Conservation (phyloP, 176 grass and related monocot species). For the Carex cristatella region DNA sequence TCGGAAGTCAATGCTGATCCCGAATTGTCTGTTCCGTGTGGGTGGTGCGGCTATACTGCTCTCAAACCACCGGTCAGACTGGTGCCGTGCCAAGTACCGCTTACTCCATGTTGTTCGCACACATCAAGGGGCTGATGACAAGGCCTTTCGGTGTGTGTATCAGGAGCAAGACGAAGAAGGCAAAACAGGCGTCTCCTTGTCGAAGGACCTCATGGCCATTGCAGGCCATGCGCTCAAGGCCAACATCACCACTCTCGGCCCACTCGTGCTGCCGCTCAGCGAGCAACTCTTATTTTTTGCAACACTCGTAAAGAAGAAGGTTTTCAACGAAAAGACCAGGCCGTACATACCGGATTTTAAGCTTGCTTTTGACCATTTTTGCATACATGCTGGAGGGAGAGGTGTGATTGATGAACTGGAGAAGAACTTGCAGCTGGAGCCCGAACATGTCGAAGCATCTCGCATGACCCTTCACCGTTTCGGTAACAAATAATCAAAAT, state of each 20-base stretch:
- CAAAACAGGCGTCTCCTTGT: conserved; percentile 65
- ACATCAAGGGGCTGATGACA: conserved; percentile 73
- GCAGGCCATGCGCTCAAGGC: conserved; percentile 76
- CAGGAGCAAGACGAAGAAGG: conserved; percentile 80
- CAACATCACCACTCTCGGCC: conserved; percentile 92
- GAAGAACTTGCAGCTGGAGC: conserved; percentile 79
- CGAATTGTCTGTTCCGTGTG: conserved; percentile 80
- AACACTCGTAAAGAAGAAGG: conserved; percentile 67
- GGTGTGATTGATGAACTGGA: conserved; percentile 89
- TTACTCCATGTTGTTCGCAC: conserved; percentile 73
- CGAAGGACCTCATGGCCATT: conserved; percentile 87
- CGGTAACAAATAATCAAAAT: conserved; percentile 22
- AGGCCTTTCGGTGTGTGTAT: conserved; percentile 76
- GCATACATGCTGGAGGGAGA: conserved; percentile 85
- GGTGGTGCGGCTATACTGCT: conserved; percentile 68
- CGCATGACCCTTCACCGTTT: conserved; percentile 85
- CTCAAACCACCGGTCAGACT: conserved; percentile 54
- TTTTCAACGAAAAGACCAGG: conserved; percentile 75
- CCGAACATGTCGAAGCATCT: conserved; percentile 73
- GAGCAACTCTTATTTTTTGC: conserved; percentile 86
- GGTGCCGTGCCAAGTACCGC: conserved; percentile 57
- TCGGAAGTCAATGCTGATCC: conserved; percentile 84
- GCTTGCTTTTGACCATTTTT: conserved; percentile 89
- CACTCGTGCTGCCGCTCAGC: conserved; percentile 73
- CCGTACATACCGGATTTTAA: conserved; percentile 89